phyloP scores from a whole-genome alignment of 2,329 filamentous ascomycete species.

The Onygenales sp. region DNA sequence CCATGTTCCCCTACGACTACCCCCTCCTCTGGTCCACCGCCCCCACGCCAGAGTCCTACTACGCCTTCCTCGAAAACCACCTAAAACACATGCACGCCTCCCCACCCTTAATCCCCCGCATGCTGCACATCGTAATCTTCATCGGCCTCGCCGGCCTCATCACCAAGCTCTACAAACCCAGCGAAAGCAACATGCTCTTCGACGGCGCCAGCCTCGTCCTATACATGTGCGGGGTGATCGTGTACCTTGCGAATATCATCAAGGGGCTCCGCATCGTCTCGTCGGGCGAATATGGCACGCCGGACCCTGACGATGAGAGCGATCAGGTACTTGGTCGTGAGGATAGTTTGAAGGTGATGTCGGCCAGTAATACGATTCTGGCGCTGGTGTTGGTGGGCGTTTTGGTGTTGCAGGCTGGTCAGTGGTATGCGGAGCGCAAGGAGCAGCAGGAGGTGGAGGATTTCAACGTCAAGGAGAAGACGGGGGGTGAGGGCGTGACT shows the following conservation, averaged over 20 bases:
- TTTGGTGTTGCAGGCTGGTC: conserved; percentile 83
- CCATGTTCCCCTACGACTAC: conserved; percentile 78
- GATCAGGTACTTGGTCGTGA: conserved; percentile 69
- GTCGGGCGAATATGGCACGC: conserved; percentile 54
- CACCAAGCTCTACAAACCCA: conserved; percentile 87
- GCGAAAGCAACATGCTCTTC: conserved; percentile 92
- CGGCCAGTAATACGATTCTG: conserved; percentile 92
- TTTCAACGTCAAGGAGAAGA: conserved; percentile 45
- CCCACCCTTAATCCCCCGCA: conserved; percentile 81
- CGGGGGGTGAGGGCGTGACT: no score
- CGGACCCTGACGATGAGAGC: conserved; percentile 32
- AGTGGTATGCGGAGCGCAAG: conserved; percentile 97
- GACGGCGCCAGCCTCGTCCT: conserved; percentile 64
- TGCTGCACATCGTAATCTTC: conserved; percentile 86
- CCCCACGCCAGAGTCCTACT: conserved; percentile 50
- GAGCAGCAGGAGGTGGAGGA: conserved; percentile 70
- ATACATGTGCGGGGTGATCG: conserved; percentile 76
- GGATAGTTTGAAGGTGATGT: conserved; percentile 81
- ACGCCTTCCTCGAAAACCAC: conserved; percentile 78
- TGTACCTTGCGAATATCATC: conserved; percentile 94
- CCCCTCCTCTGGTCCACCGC: conserved; percentile 38
- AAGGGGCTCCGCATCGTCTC: conserved; percentile 83
- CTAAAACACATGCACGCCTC: conserved; percentile 84
- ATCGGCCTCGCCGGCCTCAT: conserved; percentile 84
- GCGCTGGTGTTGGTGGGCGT: conserved; percentile 88